phyloP scores from a whole-genome alignment of 768 basidiomycete genomes.

The Xerocomellus chrysenteron region DNA sequence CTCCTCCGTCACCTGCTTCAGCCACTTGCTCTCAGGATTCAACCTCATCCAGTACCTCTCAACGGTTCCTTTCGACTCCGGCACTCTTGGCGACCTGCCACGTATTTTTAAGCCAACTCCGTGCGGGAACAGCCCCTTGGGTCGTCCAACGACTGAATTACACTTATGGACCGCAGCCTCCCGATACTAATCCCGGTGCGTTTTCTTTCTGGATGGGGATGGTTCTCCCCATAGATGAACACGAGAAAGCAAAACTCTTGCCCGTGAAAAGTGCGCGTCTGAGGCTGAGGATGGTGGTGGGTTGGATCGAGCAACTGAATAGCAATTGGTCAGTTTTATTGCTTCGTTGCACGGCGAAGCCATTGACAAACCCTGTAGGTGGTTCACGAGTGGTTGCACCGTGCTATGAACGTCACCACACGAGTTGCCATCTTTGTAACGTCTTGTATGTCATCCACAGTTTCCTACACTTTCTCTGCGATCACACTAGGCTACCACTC shows the following conservation, averaged over 20 bases:
- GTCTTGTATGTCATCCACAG: conserved; percentile 15
- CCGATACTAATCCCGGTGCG: conserved; percentile 52
- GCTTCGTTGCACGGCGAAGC: conserved; percentile 12
- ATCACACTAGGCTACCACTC: conserved; percentile 10
- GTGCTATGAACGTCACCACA: conserved; percentile 39
- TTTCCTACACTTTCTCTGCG: conserved; percentile 1
- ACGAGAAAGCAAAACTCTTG: conserved; percentile 83
- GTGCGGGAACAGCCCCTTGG: conserved; percentile 84
- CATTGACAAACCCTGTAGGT: conserved; percentile 46
- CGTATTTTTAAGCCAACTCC: conserved; percentile 58
- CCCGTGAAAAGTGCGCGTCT: conserved; percentile 78
- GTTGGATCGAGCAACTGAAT: conserved; percentile 87
- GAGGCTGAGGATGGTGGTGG: conserved; percentile 80
- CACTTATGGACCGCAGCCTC: conserved; percentile 76
- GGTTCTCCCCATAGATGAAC: conserved; percentile 88
- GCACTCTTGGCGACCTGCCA: conserved; percentile 53
- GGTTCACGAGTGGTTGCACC: conserved; percentile 72
- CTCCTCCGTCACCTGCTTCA: conserved; percentile 1
- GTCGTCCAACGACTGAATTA: conserved; percentile 82
- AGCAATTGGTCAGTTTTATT: conserved; percentile 48
- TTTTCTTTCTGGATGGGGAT: conserved; percentile 92
- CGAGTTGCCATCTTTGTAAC: neutral
- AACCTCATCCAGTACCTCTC: neutral
- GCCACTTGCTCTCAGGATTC: conserved; percentile 4
- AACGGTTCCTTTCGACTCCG: conserved; percentile 20